Evolutionary conservation across 139 green algal species (phyloP), one percentile per base, ranked within the genome.

Genomic region (Astrephomene gubernaculifera): DNA sequence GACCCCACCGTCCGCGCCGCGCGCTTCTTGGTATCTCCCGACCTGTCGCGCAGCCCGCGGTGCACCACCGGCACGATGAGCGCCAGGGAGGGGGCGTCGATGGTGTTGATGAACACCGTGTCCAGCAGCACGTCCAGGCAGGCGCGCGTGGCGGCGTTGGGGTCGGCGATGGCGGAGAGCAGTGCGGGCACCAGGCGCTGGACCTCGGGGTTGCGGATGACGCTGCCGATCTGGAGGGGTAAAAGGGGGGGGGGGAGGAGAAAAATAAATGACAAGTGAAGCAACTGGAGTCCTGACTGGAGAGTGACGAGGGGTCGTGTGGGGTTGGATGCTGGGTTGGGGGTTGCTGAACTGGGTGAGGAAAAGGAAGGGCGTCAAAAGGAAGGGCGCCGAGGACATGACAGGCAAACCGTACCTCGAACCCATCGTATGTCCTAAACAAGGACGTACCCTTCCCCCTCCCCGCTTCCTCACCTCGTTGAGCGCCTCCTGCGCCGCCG

Each of bases 141-240:
- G 43, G 38, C 21, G 19, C 68, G 83, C 6, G 93, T 98, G 87
- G 94, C 79, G 70, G 91, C 83, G 71, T 94, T 95, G 44, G 97
- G 96, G 85, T 98, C 92, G 4, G 93, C 93, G 70, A 99, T 96
- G 57, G 96, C 97, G 24, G 90, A 84, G 67, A 99, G 90, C 60
- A 99, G 90, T 10, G 82, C 78, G 25, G 96, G 95, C 35, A 96
- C 94, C 61, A 99, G 90, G 25, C 86, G 82, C 53, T 90, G 83
- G 29, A 99, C 94, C 92, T 99, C 97, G 8, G 97, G 97, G 89
- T 98, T 99, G 27, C 93, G 87, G 71, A 99, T 98, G 2, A 99
- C 97, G 54, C 92, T 94, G 43, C 97, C 97, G 39, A 99, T 95
- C 91, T 96, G 75, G 29, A 19, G 41, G 24, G 39, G 9, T 24